phyloP scores from a whole-genome alignment of 257 asterid species.

The Ballota nigra region DNA sequence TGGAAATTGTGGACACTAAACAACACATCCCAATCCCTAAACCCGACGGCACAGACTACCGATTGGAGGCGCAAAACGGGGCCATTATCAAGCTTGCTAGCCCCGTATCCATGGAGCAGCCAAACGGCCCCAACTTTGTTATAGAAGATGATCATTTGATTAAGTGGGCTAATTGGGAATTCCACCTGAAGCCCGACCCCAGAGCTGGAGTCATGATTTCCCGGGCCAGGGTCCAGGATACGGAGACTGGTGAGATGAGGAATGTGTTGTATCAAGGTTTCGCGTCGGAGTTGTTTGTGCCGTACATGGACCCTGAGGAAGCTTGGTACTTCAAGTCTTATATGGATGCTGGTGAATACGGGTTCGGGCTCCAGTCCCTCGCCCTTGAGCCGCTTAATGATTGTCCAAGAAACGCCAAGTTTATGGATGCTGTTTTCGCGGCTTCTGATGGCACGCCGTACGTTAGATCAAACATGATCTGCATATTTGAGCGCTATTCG shows the following conservation, averaged over 20 bases:
- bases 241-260: constrained; percentile 63
- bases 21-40: constrained; percentile 63
- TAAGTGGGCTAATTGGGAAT: constrained; percentile 98
- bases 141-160: constrained; percentile 62
- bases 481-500: constrained; percentile 65
- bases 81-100: constrained; percentile 45
- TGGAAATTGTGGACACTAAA: constrained; percentile 53
- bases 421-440: constrained; percentile 67
- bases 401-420: constrained; percentile 65
- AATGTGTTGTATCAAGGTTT: constrained; percentile 85
- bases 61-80: constrained; percentile 24
- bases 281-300: constrained; percentile 81
- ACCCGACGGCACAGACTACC: constrained; percentile 56
- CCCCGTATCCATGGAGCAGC: constrained; percentile 82
- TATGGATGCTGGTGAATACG: constrained; percentile 89
- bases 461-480: constrained; percentile 53
- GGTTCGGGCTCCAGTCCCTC: constrained; percentile 61
- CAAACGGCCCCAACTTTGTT: constrained; percentile 88
- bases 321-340: constrained; percentile 79
- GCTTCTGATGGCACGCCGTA: constrained; percentile 68
- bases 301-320: constrained; percentile 82
- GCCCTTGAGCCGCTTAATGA: constrained; percentile 76
- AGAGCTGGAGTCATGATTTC: constrained; percentile 85
- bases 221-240: constrained; percentile 55
- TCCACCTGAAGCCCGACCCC: constrained; percentile 88